phyloP scores from a whole-genome alignment of 805 yeast genomes.

The Zygotorulaspora danielsina region DNA sequence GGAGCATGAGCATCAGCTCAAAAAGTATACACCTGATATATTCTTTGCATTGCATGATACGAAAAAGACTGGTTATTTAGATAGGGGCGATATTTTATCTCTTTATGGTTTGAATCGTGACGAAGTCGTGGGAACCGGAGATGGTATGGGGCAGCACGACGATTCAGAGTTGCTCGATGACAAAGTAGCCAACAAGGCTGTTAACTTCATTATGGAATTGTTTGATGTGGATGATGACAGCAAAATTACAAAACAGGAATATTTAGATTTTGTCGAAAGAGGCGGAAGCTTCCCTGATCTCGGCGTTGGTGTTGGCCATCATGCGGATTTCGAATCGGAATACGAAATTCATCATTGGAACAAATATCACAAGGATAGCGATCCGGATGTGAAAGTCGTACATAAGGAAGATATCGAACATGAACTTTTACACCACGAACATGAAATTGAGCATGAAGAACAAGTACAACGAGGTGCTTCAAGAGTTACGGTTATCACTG shows the following conservation, averaged over 20 bases:
- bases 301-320: slow-evolving; percentile 92
- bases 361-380: slow-evolving; percentile 66
- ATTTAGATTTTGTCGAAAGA: slow-evolving; percentile 51
- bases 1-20: slow-evolving; percentile 81
- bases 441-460: slow-evolving; percentile 65
- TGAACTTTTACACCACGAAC: slow-evolving; percentile 79
- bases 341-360: slow-evolving; percentile 96
- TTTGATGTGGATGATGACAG: slow-evolving; percentile 68
- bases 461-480: slow-evolving; percentile 35
- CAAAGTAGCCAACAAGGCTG: slow-evolving; percentile 51
- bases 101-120: slow-evolving; percentile 76
- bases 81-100: slow-evolving; percentile 61
- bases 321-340: slow-evolving; percentile 87
- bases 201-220: slow-evolving; percentile 49
- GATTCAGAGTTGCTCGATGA: slow-evolving; percentile 57
- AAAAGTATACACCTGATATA: slow-evolving; percentile 64
- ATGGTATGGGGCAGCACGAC: slow-evolving; percentile 81
- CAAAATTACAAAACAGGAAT: slow-evolving; percentile 61
- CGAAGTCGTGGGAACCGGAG: slow-evolving; percentile 78
- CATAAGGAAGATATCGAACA: slow-evolving; percentile 89
- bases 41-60: slow-evolving; percentile 82
- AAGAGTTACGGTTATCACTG: slow-evolving; percentile 37
- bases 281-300: slow-evolving; percentile 86
- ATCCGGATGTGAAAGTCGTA: slow-evolving; percentile 74
- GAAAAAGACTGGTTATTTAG: slow-evolving; percentile 52